These are phyloP conservation scores for Ceratocystis ficicola DNA, from an alignment of 2,329 filamentous ascomycete species.

Conservation along the genomic window DNA sequence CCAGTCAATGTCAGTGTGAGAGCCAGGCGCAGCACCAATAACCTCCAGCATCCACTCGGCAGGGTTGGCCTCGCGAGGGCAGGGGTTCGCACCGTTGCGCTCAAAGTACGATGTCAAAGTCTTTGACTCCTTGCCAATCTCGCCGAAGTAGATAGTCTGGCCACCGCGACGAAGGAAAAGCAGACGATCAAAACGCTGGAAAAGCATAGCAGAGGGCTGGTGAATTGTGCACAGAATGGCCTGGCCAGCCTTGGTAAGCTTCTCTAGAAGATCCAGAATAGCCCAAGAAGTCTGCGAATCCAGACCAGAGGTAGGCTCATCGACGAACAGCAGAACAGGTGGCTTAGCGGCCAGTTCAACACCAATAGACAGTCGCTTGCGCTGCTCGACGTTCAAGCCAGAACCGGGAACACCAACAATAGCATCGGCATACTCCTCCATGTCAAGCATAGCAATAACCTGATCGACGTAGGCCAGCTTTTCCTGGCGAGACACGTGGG, in stretches of 20 bases:
- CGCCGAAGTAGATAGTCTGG: conserved; percentile 68
- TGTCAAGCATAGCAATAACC: conserved; percentile 80
- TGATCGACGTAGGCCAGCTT: conserved; percentile 82
- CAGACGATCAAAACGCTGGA: conserved; percentile 77
- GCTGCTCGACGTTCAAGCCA: conserved; percentile 61
- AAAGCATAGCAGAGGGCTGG: conserved; percentile 89
- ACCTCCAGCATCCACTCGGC: conserved; percentile 67
- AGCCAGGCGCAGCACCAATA: conserved; percentile 52
- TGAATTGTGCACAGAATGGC: conserved; percentile 96
- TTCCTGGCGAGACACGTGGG: conserved; percentile 56
- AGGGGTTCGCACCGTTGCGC: conserved; percentile 52
- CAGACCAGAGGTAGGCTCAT: conserved; percentile 88
- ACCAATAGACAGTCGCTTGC: conserved; percentile 76
- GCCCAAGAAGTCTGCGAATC: conserved; percentile 91
- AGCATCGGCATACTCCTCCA: conserved; percentile 82
- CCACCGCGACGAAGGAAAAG: conserved; percentile 67
- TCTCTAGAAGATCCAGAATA: conserved; percentile 77
- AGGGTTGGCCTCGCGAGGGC: conserved; percentile 59
- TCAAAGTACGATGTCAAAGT: conserved; percentile 65
- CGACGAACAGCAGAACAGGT: conserved; percentile 76
- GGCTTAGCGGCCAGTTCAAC: conserved; percentile 94
- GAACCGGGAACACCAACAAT: conserved; percentile 83
- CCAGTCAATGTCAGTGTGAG: conserved; percentile 53
- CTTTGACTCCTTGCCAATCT: conserved; percentile 59
- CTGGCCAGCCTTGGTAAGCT: conserved; percentile 76